Evolutionary conservation across 352 stramenopile species (phyloP).

Genomic region (Phytophthora tentaculata): DNA sequence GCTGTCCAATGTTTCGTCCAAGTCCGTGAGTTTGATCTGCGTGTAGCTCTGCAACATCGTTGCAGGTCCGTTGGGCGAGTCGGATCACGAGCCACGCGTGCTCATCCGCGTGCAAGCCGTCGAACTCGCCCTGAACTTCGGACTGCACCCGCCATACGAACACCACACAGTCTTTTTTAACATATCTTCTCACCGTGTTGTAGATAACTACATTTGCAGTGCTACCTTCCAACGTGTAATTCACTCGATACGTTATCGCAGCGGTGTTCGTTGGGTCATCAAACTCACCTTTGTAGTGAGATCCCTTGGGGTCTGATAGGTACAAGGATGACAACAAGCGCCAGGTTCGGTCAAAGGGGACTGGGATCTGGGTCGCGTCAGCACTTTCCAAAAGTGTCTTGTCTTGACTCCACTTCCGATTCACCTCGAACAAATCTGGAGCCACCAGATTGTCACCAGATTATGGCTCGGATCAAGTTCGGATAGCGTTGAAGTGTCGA

Average conservation of each 20-base stretch:
- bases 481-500: no score
- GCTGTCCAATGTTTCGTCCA: background rate
- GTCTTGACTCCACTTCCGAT: background rate
- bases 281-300: slow-evolving; percentile 8
- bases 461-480: no score
- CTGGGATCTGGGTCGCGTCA: slow-evolving; percentile 3
- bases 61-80: background rate
- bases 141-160: slow-evolving; percentile 53
- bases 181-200: slow-evolving; percentile 42
- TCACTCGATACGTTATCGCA: slow-evolving; percentile 8
- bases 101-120: slow-evolving; percentile 49
- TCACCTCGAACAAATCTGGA: slow-evolving; percentile 1
- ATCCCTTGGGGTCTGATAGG: background rate
- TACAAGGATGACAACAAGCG: slow-evolving; percentile 1
- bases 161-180: slow-evolving; percentile 48
- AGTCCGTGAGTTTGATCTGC: background rate
- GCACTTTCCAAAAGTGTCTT: slow-evolving; percentile 9
- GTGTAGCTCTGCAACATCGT: slow-evolving; percentile 13
- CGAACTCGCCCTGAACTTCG: slow-evolving; percentile 37
- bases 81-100: slow-evolving; percentile 44
- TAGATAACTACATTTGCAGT: slow-evolving; percentile 4
- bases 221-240: background rate
- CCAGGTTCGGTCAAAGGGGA: slow-evolving; percentile 11
- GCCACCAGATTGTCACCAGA: background rate
- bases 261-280: slow-evolving; percentile 13